Evolutionary conservation across 2,329 filamentous ascomycete species (phyloP).

Genomic region (Botryosphaeria dothidea): DNA sequence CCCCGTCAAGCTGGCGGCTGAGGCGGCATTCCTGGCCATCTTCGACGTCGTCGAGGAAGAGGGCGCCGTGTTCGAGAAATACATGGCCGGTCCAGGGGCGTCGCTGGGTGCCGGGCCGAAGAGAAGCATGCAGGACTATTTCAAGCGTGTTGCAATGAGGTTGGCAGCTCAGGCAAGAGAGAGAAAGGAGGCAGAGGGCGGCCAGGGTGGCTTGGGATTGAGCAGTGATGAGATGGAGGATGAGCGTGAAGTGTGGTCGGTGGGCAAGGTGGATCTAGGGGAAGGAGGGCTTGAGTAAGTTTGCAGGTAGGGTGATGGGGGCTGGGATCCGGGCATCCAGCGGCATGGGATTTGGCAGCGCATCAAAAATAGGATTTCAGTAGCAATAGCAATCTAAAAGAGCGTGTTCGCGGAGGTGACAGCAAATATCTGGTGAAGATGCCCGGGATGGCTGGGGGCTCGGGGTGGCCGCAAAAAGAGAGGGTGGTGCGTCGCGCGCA

Average conservation of each 20-base stretch:
- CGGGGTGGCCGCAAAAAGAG: background rate
- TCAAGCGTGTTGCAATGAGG: slow-evolving; percentile 85
- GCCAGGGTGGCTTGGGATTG: slow-evolving; percentile 79
- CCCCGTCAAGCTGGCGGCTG: slow-evolving; percentile 90
- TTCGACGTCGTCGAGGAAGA: slow-evolving; percentile 91
- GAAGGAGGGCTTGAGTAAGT: slow-evolving; percentile 48
- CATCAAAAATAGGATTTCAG: background rate
- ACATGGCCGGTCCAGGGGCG: slow-evolving; percentile 67
- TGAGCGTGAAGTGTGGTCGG: slow-evolving; percentile 92
- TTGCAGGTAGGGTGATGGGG: background rate
- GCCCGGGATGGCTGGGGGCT: background rate
- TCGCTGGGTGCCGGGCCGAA: slow-evolving; percentile 71
- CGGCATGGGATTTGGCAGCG: background rate
- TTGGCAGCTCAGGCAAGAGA: slow-evolving; percentile 86
- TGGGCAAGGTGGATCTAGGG: slow-evolving; percentile 83
- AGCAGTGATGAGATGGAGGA: slow-evolving; percentile 92
- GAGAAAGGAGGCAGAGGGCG: slow-evolving; percentile 87
- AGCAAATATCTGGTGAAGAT: background rate
- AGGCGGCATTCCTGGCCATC: slow-evolving; percentile 88
- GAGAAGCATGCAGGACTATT: slow-evolving; percentile 94
- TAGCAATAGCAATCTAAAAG: background rate
- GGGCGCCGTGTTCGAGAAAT: slow-evolving; percentile 84
- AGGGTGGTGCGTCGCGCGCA: background rate
- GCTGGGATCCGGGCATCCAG: background rate
- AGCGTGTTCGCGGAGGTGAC: background rate